phyloP scores from a whole-genome alignment of 345 rosid species.

The Salix dunnii region DNA sequence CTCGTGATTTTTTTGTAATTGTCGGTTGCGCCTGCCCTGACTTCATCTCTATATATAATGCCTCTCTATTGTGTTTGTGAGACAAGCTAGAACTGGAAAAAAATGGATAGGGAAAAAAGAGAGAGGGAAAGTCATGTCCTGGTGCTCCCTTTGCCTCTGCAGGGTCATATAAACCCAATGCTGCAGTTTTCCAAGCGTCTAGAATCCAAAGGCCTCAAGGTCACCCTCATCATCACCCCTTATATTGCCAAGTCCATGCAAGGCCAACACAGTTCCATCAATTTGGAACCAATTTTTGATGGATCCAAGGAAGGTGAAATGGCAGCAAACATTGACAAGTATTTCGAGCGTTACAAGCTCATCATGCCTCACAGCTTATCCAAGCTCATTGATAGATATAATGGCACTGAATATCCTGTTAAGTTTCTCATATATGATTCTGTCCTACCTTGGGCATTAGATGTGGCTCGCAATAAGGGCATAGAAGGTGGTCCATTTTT shows the following conservation, averaged over 20 bases:
- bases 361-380: conserved; percentile 25
- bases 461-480: no score
- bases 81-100: background rate
- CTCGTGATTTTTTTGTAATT: background rate
- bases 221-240: conserved; percentile 16
- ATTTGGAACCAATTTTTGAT: conserved; percentile 28
- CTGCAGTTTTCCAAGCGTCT: conserved; percentile 29
- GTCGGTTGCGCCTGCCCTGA: background rate
- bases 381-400: conserved; percentile 18
- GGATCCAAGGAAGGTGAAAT: conserved; percentile 32
- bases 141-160: conserved; percentile 19
- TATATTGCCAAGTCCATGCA: conserved; percentile 15
- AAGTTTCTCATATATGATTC: no score
- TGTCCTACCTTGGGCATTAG: no score
- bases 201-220: conserved; percentile 23
- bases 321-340: conserved; percentile 16
- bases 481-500: no score
- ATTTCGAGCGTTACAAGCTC: conserved; percentile 16
- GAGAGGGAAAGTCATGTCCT: conserved; percentile 5
- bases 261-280: conserved; percentile 19
- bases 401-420: background rate
- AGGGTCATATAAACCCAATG: conserved; percentile 37
- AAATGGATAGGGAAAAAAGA: background rate
- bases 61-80: background rate
- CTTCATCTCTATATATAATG: background rate